Evolutionary conservation across 306 rosid genomes (phyloP).

Genomic region (Prunus dulcis): DNA sequence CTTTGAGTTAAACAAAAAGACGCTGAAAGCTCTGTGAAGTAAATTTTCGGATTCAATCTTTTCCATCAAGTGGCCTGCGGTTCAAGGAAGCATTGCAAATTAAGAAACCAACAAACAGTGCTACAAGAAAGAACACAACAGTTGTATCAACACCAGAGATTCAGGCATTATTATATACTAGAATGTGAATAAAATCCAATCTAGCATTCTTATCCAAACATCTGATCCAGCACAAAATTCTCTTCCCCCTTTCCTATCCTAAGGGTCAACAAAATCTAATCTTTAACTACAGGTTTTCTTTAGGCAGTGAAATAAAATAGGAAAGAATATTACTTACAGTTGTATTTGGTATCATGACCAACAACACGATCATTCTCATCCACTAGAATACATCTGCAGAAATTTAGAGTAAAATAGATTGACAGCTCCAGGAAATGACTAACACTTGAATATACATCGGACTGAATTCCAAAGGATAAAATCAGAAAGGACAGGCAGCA

Average conservation of each 20-base stretch:
- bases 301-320: background rate
- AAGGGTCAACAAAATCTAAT: background rate
- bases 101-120: background rate
- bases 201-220: too few species aligned
- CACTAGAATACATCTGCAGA: constrained; percentile 88
- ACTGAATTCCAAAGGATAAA: background rate
- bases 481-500: background rate
- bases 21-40: constrained; percentile 97
- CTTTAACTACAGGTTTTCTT: background rate
- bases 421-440: constrained; percentile 16
- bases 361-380: constrained; percentile 89
- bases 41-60: constrained; percentile 81
- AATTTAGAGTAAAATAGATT: constrained; percentile 19
- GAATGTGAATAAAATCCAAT: too few species aligned
- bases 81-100: constrained; percentile 21
- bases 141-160: background rate
- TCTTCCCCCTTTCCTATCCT: too few species aligned
- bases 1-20: constrained; percentile 89
- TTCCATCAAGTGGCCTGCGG: constrained; percentile 92
- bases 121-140: background rate
- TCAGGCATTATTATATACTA: background rate
- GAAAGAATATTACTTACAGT: constrained; percentile 55
- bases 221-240: too few species aligned
- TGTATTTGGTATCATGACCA: constrained; percentile 95
- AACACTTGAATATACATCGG: background rate